phyloP scores from a whole-genome alignment of 768 basidiomycete genomes.

The Coprinopsis sp. region DNA sequence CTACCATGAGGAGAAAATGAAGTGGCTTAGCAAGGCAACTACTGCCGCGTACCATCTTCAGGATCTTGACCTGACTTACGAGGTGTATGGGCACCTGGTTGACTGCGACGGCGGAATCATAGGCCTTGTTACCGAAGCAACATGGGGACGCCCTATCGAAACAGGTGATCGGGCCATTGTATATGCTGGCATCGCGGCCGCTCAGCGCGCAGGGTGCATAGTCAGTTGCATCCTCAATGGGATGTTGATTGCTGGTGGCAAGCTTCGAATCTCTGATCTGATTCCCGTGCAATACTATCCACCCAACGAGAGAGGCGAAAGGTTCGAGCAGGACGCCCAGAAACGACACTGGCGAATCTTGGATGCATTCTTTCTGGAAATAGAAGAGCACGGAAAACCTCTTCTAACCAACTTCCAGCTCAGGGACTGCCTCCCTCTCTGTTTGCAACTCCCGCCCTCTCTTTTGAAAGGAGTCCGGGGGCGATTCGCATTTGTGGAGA shows the following conservation, averaged over 20 bases:
- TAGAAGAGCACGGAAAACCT: slow-evolving; percentile 12
- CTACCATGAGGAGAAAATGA: slow-evolving; percentile 22
- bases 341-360: slow-evolving; percentile 24
- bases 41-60: slow-evolving; percentile 22
- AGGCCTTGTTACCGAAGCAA: slow-evolving; percentile 34
- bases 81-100: slow-evolving; percentile 31
- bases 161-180: slow-evolving; percentile 26
- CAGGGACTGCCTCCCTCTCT: slow-evolving; percentile 2
- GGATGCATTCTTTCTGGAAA: slow-evolving; percentile 21
- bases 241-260: slow-evolving; percentile 30
- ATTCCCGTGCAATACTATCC: slow-evolving; percentile 16
- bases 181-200: slow-evolving; percentile 25
- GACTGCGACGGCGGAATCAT: slow-evolving; percentile 26
- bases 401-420: too few relatives aligned
- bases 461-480: too few relatives aligned
- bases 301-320: slow-evolving; percentile 13
- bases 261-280: slow-evolving; percentile 29
- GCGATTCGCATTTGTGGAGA: too few relatives aligned
- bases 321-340: slow-evolving; percentile 19
- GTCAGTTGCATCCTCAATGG: slow-evolving; percentile 18
- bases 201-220: slow-evolving; percentile 24
- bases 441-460: not conserved
- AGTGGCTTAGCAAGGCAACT: slow-evolving; percentile 27
- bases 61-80: slow-evolving; percentile 32
- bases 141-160: slow-evolving; percentile 26